Evolutionary conservation across 2,329 filamentous ascomycete species (phyloP), one percentile per base, ranked within the genome.

Genomic region (Bipolaris cookei): DNA sequence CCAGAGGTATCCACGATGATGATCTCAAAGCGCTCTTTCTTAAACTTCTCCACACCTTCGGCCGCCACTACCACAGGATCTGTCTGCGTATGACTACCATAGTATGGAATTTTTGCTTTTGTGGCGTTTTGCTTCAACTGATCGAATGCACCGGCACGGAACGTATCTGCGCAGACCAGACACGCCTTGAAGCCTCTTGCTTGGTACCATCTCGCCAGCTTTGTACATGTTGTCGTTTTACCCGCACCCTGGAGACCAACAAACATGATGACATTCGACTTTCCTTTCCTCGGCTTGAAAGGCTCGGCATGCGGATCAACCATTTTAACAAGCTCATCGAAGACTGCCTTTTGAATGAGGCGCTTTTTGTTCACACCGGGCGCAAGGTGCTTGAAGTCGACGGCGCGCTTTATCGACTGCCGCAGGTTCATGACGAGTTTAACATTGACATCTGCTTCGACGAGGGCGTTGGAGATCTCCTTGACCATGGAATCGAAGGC

Each of bases 51-150:
- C 30, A 99, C 95, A 79, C 95, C 95, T 67, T 97, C 93, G n/a
- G 88, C 86, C 0, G 95, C 94, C 16, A 99, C 95, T 5, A 92
- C 88, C 0, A 94, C 92, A 0, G 95, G 95, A 73, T 99, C 95
- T 6, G 93, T 97, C 80, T 99, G 92, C 2, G 94, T 99, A 63
- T 99, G 83, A 55, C 91, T 96, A 70, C 95, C 95, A 76, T 96
- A 99, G 84, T 99, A 99, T 8, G 95, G 95, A 50, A 99, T 98
- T 81, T 98, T 98, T 48, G 95, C 95, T 78, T 98, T 99, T 32
- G 92, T 98, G 1, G 95, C 95, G 76, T 99, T 99, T 80, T 99
- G 95, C 81, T 98, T 98, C 76, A 99, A 79, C 81, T 99, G 95
- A 75, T 99, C 95, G 68, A 99, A 99, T 39, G 95, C 95, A 82